Base-by-base conservation (phyloP, 139 green algal genomes). In the Limnomonas spitsbergensis region DNA sequence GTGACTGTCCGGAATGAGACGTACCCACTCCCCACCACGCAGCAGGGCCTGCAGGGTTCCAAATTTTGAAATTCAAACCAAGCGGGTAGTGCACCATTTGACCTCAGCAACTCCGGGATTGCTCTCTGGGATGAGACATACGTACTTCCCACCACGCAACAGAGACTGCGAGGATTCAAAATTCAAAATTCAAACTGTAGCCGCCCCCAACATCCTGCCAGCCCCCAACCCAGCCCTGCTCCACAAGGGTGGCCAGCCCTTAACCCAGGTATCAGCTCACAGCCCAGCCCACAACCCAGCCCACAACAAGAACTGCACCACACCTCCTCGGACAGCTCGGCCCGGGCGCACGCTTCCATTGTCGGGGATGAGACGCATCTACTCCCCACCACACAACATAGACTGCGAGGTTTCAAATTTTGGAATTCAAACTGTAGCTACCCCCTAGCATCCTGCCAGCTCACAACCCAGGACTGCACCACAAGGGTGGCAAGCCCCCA, bases 51-150 rank as follows among this genome's bases (percentile, higher is more conserved):
- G 79, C 35, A 47, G 29, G 38, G 32, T 0, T 38, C 2, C 4
- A 38, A 47, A 4, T 14, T 56, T 53, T 75, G 4, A 27, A 27
- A 27, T 2, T 24, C 14, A 3, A 56, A 81, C 80, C 79, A 97
- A 96, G 3, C 86, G 82, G 74, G 95, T 96, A 32, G 61, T 53
- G 74, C 92, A 94, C 93, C 93, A 97, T 85, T 97, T 97, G 69
- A 93, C 87, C 75, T 97, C 93, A n/a, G 88, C 66, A 69, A 95
- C 81, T n/a, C 93, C 93, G 0, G 83, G 84, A 67, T 94, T 85
- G 0, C 78, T 84, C 0, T 72, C 0, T 53, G 84, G 78, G 27
- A 94, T 69, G 47, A 97, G 89, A 35, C 76, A 32, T 31, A 89
- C n/a, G 80, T 88, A 89, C 37, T 87, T 76, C n/a, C 93, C 93